phyloP scores from a whole-genome alignment of 257 asterid species.

The Henckelia pumila region DNA sequence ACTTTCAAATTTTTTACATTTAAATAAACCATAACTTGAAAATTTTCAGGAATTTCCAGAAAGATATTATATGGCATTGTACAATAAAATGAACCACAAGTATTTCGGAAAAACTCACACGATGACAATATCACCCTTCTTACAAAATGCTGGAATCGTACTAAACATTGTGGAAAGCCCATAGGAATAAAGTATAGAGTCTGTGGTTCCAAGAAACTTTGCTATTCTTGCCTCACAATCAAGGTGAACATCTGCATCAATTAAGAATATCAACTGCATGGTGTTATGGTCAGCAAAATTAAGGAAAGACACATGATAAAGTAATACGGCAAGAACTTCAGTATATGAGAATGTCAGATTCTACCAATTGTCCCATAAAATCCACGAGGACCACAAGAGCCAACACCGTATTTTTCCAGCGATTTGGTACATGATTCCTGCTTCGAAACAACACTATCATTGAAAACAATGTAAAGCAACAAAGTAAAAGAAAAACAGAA shows the following conservation, averaged over 20 bases:
- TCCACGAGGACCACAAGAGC: constrained; percentile 99
- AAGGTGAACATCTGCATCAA: constrained; percentile 87
- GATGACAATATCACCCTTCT: constrained; percentile 88
- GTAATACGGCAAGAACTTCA: background rate
- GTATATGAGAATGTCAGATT: constrained; percentile 17
- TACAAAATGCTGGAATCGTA: constrained; percentile 93
- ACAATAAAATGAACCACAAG: constrained; percentile 1
- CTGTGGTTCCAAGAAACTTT: constrained; percentile 86
- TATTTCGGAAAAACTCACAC: constrained; percentile 55
- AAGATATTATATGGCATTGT: constrained; percentile 11
- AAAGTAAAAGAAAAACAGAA: constrained; percentile 22
- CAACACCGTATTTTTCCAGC: constrained; percentile 97
- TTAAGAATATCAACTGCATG: constrained; percentile 15
- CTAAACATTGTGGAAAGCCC: constrained; percentile 99
- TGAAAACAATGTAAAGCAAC: constrained; percentile 13
- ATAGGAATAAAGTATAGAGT: constrained; percentile 83
- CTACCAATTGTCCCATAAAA: constrained; percentile 98
- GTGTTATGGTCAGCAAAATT: constrained; percentile 11
- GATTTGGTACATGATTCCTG: constrained; percentile 92
- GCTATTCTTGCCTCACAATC: constrained; percentile 96
- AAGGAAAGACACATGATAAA: constrained; percentile 11
- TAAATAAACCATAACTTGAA: constrained; percentile 11
- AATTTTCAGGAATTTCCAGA: constrained; percentile 20
- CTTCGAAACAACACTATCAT: constrained; percentile 25
- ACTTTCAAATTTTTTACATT: background rate